Evolutionary conservation across 768 basidiomycete genomes (phyloP), one percentile per base, ranked within the genome.

Genomic region (Pholiota molesta): DNA sequence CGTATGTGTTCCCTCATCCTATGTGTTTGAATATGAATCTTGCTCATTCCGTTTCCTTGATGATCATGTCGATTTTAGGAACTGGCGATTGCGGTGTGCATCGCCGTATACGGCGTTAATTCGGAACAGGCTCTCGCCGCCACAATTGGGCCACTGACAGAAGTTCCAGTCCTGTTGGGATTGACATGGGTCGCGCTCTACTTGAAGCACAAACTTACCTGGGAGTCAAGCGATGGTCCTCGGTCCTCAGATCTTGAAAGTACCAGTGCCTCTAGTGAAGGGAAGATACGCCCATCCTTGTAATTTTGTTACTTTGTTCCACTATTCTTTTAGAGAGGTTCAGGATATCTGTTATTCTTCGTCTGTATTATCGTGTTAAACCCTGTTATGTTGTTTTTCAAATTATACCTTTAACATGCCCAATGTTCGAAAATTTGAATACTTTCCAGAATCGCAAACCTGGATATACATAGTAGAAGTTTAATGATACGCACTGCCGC

Each of bases 111-210:
- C 72, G 92, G 94, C 3, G 85, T 90, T 5, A 81, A 86, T 5
- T 92, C 90, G 0, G 86, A 89, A 58, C 88, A 95, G 74, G 92
- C 90, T 0, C 78, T 95, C 0, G 92, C 92, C 0, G 91, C 92
- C 0, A 93, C 92, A 0, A 87, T 91, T 21, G 90, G 90, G 0
- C 89, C 88, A 0, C 75, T 91, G n/a, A 85, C 90, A 0, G 88
- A 92, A 69, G 93, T 95, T 0, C 93, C 91, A 0, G 90, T 93
- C 1, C 74, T 94, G 49, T 81, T 94, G 14, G 77, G 78, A 1
- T 73, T 94, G 59, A 90, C 87, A 5, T 91, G 85, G 83, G 79
- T 89, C 5, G 84, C 89, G 2, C 76, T 87, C 13, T 80, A 73
- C 45, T 66, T 86, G 17, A 72, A 75, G 45, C 66, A 67, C 47